Evolutionary conservation across 257 asterid genomes (phyloP).

Genomic region (Fraxinus pennsylvanica): DNA sequence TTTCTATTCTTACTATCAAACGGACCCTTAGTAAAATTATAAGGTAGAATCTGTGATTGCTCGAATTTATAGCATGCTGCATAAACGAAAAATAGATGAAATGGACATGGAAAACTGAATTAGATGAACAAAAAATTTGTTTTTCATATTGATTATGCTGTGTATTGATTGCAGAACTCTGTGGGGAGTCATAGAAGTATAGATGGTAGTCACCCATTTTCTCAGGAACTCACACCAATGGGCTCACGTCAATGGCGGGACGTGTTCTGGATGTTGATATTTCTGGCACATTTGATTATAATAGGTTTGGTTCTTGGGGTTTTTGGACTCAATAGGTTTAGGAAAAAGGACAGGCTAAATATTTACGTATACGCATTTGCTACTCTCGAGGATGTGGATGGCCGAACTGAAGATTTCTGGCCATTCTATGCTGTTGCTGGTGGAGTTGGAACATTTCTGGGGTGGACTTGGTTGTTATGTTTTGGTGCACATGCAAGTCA

Average conservation of each 20-base stretch:
- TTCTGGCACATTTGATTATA: constrained; percentile 66
- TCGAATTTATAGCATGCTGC: not conserved
- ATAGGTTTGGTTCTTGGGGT: constrained; percentile 75
- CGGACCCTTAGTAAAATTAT: not conserved
- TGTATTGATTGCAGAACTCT: constrained; percentile 56
- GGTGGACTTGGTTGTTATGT: constrained; percentile 83
- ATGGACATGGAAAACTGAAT: not conserved
- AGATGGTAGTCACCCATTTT: constrained; percentile 24
- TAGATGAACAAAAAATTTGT: not conserved
- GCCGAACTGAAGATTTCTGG: constrained; percentile 93
- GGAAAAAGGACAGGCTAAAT: constrained; percentile 78
- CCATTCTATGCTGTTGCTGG: constrained; percentile 81
- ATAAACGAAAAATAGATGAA: not conserved
- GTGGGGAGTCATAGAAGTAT: constrained; percentile 33
- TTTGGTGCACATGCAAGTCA: constrained; percentile 74
- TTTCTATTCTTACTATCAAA: no score
- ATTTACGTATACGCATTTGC: constrained; percentile 68
- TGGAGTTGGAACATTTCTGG: constrained; percentile 67
- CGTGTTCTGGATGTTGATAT: constrained; percentile 81
- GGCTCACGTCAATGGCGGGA: constrained; percentile 83
- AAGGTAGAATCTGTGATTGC: not conserved
- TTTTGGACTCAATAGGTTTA: constrained; percentile 81
- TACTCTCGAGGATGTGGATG: constrained; percentile 70
- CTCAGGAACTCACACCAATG: constrained; percentile 46
- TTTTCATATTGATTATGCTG: not conserved